Conservation (phyloP, 169 alveolate species). For the Theileria luwenshuni region DNA sequence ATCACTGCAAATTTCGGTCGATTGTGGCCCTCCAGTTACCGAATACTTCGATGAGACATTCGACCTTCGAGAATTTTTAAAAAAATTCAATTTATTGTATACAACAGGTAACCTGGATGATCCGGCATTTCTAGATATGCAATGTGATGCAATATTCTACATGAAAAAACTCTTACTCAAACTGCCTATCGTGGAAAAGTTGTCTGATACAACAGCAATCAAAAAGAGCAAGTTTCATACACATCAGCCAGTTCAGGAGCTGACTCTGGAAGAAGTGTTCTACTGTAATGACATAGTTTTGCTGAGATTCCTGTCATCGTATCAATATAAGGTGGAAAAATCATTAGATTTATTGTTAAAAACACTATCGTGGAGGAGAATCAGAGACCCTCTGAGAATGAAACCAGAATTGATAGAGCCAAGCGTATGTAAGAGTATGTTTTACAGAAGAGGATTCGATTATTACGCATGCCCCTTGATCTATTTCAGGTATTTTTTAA, state of each 20-base stretch:
- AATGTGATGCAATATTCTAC: constrained; percentile 6
- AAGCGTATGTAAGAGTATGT: constrained; percentile 33
- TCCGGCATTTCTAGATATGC: constrained; percentile 5
- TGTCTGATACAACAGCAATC: constrained; percentile 8
- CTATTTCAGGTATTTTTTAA: constrained; percentile 35
- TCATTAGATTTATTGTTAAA: constrained; percentile 39
- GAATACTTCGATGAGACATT: constrained; percentile 7
- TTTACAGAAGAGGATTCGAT: constrained; percentile 63
- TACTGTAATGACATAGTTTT: constrained; percentile 54
- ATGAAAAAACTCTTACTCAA: constrained; percentile 22
- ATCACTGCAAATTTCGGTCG: constrained; percentile 26
- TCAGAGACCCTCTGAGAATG: constrained; percentile 21
- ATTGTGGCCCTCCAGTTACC: constrained; percentile 33
- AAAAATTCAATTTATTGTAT: constrained; percentile 29
- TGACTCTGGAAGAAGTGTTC: constrained; percentile 33
- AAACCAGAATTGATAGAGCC: constrained; percentile 24
- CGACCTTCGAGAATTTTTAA: constrained; percentile 17
- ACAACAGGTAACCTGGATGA: constrained; percentile 4
- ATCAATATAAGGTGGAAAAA: constrained; percentile 32
- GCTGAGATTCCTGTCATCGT: constrained; percentile 53
- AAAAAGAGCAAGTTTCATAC: constrained; percentile 59
- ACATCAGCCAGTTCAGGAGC: constrained; percentile 51
- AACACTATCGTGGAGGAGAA: constrained; percentile 62
- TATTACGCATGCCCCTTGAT: constrained; percentile 41
- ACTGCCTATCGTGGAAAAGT: constrained; percentile 25